Percentiles rank a stretch among this genome's conserved stretches.
Conservation (phyloP, 2,329 filamentous ascomycete genomes). For the Trichophaea hybrida region DNA sequence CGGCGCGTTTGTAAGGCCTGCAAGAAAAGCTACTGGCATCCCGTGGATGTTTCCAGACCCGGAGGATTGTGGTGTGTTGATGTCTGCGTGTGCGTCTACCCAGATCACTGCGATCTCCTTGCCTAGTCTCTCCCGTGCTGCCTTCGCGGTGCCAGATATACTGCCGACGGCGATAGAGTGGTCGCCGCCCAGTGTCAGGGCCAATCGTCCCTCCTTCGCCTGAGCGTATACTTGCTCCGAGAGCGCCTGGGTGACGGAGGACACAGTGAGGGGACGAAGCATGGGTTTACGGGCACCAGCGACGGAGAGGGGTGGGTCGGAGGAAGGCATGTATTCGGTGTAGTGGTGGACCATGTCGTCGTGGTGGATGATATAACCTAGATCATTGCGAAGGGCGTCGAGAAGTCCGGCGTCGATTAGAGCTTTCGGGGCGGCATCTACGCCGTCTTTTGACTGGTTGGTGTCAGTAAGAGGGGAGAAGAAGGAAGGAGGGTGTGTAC, state of each 20-base stretch:
- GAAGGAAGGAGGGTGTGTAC: conserved; percentile 29
- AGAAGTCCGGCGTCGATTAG: conserved; percentile 82
- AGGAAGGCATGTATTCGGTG: conserved; percentile 52
- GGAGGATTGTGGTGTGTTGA: conserved; percentile 87
- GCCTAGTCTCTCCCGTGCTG: conserved; percentile 64
- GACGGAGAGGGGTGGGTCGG: conserved; percentile 55
- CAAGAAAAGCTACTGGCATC: conserved; percentile 90
- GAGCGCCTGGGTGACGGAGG: conserved; percentile 67
- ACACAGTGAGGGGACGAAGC: conserved; percentile 83
- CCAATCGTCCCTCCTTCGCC: conserved; percentile 66
- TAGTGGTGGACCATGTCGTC: conserved; percentile 74
- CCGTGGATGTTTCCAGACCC: conserved; percentile 91
- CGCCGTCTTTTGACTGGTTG: conserved; percentile 67
- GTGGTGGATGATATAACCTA: conserved; percentile 77
- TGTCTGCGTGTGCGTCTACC: conserved; percentile 96
- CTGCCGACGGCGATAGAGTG: conserved; percentile 95
- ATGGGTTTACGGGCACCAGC: conserved; percentile 45
- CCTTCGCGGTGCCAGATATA: conserved; percentile 72
- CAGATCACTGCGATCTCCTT: conserved; percentile 89
- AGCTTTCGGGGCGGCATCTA: conserved; percentile 78
- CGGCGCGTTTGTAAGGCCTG: conserved; percentile 52
- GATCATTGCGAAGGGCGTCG: conserved; percentile 64
- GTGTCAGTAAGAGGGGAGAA: conserved; percentile 9
- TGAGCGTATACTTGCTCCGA: conserved; percentile 77
- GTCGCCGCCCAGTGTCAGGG: conserved; percentile 87